These are phyloP conservation scores for Artomyces pyxidatus DNA, from an alignment of 768 basidiomycete genomes.

Conservation along the genomic window DNA sequence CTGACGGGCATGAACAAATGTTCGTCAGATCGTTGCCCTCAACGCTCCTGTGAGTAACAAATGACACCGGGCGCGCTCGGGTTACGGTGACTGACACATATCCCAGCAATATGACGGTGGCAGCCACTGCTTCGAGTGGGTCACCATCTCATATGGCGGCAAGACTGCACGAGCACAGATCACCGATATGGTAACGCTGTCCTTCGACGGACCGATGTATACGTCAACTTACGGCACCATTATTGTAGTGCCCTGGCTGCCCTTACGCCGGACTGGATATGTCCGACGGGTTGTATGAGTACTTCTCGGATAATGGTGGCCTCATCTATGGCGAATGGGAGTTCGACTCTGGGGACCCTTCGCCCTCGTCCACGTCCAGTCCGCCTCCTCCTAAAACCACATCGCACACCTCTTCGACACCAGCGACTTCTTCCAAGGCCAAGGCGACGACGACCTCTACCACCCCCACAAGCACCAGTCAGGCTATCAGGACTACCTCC, in stretches of 20 bases:
- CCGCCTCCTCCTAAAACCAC: constrained; percentile 3
- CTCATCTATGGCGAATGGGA: constrained; percentile 45
- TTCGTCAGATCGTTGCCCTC: constrained; percentile 46
- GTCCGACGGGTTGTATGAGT: constrained; percentile 47
- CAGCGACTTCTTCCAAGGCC: constrained; percentile 1
- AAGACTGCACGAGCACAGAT: constrained; percentile 26
- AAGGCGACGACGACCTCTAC: background rate
- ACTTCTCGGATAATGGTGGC: constrained; percentile 39
- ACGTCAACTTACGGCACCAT: too few species aligned
- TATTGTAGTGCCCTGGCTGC: constrained; percentile 58
- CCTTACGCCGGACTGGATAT: constrained; percentile 53
- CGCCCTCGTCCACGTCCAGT: constrained; percentile 3
- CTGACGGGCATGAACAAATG: too few species aligned
- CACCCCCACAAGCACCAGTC: too few species aligned
- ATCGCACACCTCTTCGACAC: constrained; percentile 4
- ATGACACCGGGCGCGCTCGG: background rate
- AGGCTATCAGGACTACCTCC: constrained; percentile 4
- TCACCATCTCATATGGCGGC: constrained; percentile 29
- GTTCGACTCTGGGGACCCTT: constrained; percentile 15
- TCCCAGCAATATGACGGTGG: constrained; percentile 22
- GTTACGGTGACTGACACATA: background rate
- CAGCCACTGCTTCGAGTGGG: constrained; percentile 26
- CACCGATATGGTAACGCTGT: constrained; percentile 25
- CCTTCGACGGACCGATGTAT: too few species aligned
- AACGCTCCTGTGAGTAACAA: constrained; percentile 19